A percentile compares a stretch with the other conserved stretches of the same genome.
phyloP scores from a whole-genome alignment of 192 early-diverging fungal genomes.

The Backusella westeae region DNA sequence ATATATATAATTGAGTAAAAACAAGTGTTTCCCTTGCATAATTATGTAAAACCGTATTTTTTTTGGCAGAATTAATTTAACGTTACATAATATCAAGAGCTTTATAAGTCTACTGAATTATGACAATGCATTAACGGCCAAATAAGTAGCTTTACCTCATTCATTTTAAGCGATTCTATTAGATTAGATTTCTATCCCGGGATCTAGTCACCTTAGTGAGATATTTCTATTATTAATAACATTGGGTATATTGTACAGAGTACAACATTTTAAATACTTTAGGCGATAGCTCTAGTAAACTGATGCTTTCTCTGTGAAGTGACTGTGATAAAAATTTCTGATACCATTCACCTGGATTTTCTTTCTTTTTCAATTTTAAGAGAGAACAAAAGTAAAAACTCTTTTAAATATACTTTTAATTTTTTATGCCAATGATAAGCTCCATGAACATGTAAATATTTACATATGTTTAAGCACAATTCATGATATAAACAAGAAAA shows the following conservation, averaged over 20 bases:
- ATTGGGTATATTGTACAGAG: neutral
- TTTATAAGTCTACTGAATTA: neutral
- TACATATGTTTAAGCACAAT: neutral
- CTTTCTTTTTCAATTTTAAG: neutral
- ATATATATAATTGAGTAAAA: neutral
- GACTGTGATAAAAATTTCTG: slow-evolving; percentile 7
- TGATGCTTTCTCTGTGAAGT: neutral
- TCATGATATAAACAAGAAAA: neutral
- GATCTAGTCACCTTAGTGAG: neutral
- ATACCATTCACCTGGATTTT: neutral
- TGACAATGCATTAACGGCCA: neutral
- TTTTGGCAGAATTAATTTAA: neutral
- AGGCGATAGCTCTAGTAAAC: neutral
- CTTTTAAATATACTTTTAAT: neutral
- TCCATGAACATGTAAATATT: neutral
- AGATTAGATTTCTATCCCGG: neutral
- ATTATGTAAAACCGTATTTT: neutral
- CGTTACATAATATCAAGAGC: neutral
- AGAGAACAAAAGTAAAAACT: neutral
- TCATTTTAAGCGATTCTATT: neutral
- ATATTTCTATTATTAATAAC: neutral
- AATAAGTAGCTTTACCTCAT: neutral
- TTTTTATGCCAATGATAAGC: neutral
- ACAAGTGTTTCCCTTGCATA: neutral
- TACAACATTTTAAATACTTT: neutral